Evolutionary conservation across 768 basidiomycete genomes (phyloP).

Genomic region (Termitomyces sp.): DNA sequence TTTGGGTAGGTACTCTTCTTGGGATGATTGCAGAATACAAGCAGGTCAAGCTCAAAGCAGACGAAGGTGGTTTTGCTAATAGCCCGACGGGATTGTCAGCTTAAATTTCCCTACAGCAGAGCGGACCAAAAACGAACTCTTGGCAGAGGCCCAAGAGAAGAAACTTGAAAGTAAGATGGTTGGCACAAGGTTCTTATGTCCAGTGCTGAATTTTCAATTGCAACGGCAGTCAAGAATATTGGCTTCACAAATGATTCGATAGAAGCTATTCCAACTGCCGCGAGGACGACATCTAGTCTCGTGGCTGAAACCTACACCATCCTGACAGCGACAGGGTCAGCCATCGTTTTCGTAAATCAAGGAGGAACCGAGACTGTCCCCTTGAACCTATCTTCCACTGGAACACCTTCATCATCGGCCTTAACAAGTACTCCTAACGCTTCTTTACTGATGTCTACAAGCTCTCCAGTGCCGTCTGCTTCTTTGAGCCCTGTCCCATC

Average conservation of each 20-base stretch:
- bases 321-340: conserved; percentile 8
- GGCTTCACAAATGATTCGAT: conserved; percentile 2
- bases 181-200: no score
- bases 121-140: neutral
- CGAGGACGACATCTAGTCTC: neutral
- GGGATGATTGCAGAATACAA: conserved; percentile 11
- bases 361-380: conserved; percentile 7
- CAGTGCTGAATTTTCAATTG: neutral
- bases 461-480: neutral
- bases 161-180: conserved; percentile 6
- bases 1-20: conserved; percentile 5
- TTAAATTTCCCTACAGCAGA: neutral
- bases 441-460: neutral
- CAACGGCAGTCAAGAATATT: conserved; percentile 2
- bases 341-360: conserved; percentile 7
- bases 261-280: neutral
- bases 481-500: neutral
- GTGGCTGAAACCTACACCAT: conserved; percentile 9
- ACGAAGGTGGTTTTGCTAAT: neutral
- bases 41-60: conserved; percentile 6
- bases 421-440: neutral
- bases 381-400: conserved; percentile 2
- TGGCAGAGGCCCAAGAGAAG: conserved; percentile 4
- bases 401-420: neutral
- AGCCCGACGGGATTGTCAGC: neutral